A percentile compares a stretch with the other conserved stretches of the same genome.
phyloP scores from a whole-genome alignment of 192 early-diverging fungal species.

The Backusella liffmaniae region DNA sequence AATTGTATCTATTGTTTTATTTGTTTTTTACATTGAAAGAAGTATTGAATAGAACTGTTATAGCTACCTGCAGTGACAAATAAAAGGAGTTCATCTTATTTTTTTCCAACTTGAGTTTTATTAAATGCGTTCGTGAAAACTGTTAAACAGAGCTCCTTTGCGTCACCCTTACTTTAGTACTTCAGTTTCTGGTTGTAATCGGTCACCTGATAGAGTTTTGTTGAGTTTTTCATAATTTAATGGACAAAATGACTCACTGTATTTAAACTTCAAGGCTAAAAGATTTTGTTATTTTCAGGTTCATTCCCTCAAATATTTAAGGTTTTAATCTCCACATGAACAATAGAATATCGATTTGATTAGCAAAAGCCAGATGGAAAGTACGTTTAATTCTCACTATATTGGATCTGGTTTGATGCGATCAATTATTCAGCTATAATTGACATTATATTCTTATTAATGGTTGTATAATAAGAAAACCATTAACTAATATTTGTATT shows the following conservation, averaged over 20 bases:
- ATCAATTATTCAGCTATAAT: neutral
- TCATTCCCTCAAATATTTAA: neutral
- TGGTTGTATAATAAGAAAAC: neutral
- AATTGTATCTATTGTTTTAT: neutral
- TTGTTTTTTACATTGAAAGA: neutral
- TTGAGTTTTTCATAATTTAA: neutral
- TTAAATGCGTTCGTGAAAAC: neutral
- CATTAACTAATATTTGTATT: neutral
- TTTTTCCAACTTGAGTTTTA: conserved; percentile 1
- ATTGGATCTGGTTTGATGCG: neutral
- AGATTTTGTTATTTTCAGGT: neutral
- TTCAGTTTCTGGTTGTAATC: neutral
- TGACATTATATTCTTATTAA: neutral
- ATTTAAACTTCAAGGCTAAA: neutral
- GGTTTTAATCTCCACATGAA: neutral
- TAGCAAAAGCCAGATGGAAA: neutral
- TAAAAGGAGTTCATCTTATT: neutral
- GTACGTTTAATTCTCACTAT: neutral
- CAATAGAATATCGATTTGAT: neutral
- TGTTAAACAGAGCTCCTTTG: neutral
- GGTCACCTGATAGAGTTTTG: neutral
- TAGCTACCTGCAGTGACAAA: neutral
- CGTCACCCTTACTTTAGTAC: neutral
- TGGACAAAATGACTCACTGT: neutral
- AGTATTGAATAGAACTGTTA: neutral